These are phyloP conservation scores for Malassezia nana DNA, from an alignment of 1,284 basidiomycete genomes.

Conservation along the genomic window DNA sequence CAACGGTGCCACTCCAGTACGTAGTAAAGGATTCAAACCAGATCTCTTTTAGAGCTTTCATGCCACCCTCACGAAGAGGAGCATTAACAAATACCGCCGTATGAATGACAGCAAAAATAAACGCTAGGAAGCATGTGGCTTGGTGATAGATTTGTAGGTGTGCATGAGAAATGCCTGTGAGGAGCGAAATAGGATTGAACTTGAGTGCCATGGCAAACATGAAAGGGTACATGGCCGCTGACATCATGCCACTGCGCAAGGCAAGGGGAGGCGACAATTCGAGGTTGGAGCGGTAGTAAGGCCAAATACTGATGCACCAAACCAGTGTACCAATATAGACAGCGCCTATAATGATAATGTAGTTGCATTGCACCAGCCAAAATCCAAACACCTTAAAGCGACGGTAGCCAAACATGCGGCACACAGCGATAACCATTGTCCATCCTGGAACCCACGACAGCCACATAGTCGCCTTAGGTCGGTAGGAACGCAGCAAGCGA, in stretches of 20 bases:
- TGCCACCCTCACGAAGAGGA: slow-evolving; percentile 27
- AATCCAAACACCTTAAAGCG: neutral
- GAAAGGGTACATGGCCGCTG: slow-evolving; percentile 33
- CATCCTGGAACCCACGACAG: neutral
- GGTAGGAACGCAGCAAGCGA: neutral
- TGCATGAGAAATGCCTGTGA: slow-evolving; percentile 33
- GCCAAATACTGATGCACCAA: neutral
- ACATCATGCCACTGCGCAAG: slow-evolving; percentile 33
- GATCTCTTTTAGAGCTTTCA: slow-evolving; percentile 13
- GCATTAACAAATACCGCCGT: slow-evolving; percentile 33
- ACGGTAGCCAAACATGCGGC: neutral
- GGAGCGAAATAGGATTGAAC: slow-evolving; percentile 32
- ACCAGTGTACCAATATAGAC: neutral
- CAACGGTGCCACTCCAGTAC: slow-evolving; percentile 28
- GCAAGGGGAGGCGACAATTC: slow-evolving; percentile 25
- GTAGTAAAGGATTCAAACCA: slow-evolving; percentile 17
- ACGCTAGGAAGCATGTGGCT: slow-evolving; percentile 31
- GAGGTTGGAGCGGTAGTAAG: neutral
- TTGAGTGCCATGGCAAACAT: slow-evolving; percentile 30
- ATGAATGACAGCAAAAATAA: slow-evolving; percentile 36
- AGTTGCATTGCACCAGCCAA: neutral
- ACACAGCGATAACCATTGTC: neutral
- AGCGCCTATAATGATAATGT: neutral
- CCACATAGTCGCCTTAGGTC: neutral
- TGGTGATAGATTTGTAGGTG: slow-evolving; percentile 42